These are phyloP conservation scores for Neurospora crassa DNA, from an alignment of 2,329 filamentous ascomycete genomes.

Conservation along the genomic window DNA sequence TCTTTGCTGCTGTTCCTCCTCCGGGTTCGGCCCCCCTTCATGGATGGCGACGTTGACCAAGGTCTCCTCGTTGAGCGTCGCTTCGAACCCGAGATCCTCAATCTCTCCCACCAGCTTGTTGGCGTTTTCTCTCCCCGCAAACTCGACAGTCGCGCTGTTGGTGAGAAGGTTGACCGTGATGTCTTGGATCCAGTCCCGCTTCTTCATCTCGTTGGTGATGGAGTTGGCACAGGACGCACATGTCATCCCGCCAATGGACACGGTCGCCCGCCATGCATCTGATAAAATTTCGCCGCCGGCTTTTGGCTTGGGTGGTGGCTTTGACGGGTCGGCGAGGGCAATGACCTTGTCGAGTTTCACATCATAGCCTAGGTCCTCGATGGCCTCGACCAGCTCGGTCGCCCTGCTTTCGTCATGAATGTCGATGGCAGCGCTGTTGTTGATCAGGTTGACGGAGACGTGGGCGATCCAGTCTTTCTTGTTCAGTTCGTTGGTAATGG, in stretches of 20 bases:
- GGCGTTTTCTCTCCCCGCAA: constrained; percentile 32
- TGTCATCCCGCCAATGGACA: constrained; percentile 65
- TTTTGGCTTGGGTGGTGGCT: background rate
- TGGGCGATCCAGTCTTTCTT: constrained; percentile 48
- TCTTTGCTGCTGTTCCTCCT: constrained; percentile 19
- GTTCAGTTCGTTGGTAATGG: constrained; percentile 51
- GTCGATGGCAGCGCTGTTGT: constrained; percentile 55
- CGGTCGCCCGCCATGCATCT: constrained; percentile 36
- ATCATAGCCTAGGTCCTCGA: constrained; percentile 60
- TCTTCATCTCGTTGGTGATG: constrained; percentile 50
- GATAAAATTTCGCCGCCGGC: constrained; percentile 14
- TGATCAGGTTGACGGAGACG: constrained; percentile 53
- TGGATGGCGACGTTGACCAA: constrained; percentile 27
- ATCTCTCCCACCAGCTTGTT: constrained; percentile 43
- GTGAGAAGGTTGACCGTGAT: constrained; percentile 55
- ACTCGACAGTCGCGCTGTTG: constrained; percentile 56
- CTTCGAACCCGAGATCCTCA: constrained; percentile 58
- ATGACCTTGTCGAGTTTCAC: constrained; percentile 46
- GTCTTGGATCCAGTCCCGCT: constrained; percentile 47
- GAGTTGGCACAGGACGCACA: constrained; percentile 59
- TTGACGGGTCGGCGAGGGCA: constrained; percentile 22
- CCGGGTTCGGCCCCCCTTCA: constrained; percentile 15
- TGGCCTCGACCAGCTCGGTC: constrained; percentile 41
- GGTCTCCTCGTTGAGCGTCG: constrained; percentile 38
- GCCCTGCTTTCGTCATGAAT: constrained; percentile 36